These are phyloP conservation scores for Tulasnella sp. DNA, from an alignment of 768 basidiomycete genomes.

Conservation along the genomic window DNA sequence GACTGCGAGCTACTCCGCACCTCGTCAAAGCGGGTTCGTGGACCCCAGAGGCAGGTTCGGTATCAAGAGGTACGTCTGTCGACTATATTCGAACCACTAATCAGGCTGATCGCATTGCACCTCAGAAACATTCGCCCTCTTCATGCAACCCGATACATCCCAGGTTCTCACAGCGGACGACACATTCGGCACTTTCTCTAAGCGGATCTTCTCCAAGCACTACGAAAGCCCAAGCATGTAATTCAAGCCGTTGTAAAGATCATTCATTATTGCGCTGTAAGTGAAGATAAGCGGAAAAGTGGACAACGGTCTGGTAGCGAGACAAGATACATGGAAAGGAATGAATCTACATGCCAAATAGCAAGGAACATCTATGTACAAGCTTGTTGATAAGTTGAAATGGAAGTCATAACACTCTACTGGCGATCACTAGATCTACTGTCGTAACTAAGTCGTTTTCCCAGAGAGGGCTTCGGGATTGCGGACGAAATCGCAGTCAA, in stretches of 20 bases:
- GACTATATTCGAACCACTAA: background rate
- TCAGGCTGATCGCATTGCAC: no score
- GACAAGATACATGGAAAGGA: background rate
- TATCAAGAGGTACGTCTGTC: constrained; percentile 15
- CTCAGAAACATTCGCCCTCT: constrained; percentile 81
- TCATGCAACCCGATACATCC: constrained; percentile 81
- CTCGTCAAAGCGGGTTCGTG: constrained; percentile 68
- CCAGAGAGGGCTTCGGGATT: background rate
- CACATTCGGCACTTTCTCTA: constrained; percentile 87
- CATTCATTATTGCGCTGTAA: background rate
- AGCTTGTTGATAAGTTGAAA: background rate
- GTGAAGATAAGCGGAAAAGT: background rate
- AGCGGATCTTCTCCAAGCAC: constrained; percentile 59
- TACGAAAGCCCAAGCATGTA: constrained; percentile 27
- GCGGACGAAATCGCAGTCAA: constrained; percentile 5
- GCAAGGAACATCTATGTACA: background rate
- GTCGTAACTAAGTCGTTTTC: constrained; percentile 2
- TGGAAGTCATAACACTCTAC: background rate
- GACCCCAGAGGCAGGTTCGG: constrained; percentile 21
- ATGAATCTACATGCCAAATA: background rate
- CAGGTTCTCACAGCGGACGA: constrained; percentile 54
- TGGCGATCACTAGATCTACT: background rate
- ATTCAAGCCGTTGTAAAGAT: background rate
- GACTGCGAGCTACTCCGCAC: constrained; percentile 85
- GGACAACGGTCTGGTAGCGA: background rate